phyloP scores from a whole-genome alignment of 208 protist species.

The Leishmania lainsoni region DNA sequence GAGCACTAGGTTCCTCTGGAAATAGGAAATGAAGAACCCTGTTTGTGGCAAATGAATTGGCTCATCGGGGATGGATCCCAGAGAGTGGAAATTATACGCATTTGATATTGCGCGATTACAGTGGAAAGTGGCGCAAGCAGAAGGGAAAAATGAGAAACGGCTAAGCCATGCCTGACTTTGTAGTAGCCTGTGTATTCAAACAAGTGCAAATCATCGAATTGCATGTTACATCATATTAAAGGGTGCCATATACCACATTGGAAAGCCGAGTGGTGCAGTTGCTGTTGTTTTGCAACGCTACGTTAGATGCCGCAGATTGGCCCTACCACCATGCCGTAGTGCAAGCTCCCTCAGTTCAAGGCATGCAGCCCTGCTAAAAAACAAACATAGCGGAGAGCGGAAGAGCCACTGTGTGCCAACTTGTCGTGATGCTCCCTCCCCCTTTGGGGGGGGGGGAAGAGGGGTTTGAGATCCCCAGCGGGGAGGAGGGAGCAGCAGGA shows the following conservation, averaged over 20 bases:
- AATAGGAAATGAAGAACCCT: not conserved
- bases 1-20: not conserved
- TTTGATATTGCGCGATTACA: not conserved
- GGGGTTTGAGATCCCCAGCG: not conserved
- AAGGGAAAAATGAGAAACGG: not conserved
- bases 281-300: not conserved
- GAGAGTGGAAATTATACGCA: not conserved
- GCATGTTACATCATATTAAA: not conserved
- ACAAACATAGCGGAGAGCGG: not conserved
- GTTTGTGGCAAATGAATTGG: not conserved
- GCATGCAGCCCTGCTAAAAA: not conserved
- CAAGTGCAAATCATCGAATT: not conserved
- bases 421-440: not conserved
- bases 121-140: not conserved
- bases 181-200: not conserved
- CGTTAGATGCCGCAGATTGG: not conserved
- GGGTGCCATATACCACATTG: not conserved
- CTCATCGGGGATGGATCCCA: not conserved
- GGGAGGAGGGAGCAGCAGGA: not conserved
- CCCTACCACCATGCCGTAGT: not conserved
- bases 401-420: not conserved
- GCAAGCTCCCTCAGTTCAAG: not conserved
- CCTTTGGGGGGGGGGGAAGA: not conserved
- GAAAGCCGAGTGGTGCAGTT: not conserved
- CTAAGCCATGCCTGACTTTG: not conserved